Base-by-base conservation (phyloP, 2,329 filamentous ascomycete genomes). In the Penicillium sp. region DNA sequence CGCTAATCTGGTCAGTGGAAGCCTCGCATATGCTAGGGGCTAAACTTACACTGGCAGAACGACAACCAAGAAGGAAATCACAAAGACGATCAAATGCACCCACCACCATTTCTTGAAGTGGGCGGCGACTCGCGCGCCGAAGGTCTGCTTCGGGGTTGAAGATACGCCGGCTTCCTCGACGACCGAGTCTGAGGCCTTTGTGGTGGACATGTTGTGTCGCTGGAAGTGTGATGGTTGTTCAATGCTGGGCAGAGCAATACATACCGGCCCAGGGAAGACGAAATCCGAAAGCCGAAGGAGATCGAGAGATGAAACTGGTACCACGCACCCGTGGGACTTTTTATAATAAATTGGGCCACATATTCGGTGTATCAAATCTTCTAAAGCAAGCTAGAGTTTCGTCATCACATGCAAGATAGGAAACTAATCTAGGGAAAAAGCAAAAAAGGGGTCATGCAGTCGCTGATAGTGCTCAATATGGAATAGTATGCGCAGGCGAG, bases 31-130 rank as follows among this genome's bases (percentile, higher is more conserved):
- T 16, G 14, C 27, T 34, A 11, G 18, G 34, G 38, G 18, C 18
- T 18, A 1, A 13, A 74, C 81, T 75, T 77, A 85, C 82, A 87
- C 69, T 36, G 81, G 83, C 32, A 87, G 68, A 2, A 80, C 67
- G 47, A 86, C 69, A 18, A 86, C 74, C 42, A 87, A 69, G 24
- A 83, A 72, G 24, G 80, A 65, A n/a, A 77, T 63, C 51, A 78
- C 74, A 58, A 85, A 74, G 8, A 79, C 67, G 45, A 85, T 75
- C 31, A 84, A 52, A 64, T 82, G 73, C 34, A 77, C 53, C 82
- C 82, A 84, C 82, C 82, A 85, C 61, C 75, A 83, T 52, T 72
- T 72, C 67, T 72, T 75, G 49, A 64, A 74, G 52, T 77, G 70
- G 8, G 69, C 64, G 6, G 52, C 62, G 5, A 71, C 39, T 8